A percentile compares a stretch with the other conserved stretches of the same genome.
These are phyloP conservation scores for Auxenochlorella pyrenoidosa DNA, from an alignment of 139 green algal species.

Conservation along the genomic window DNA sequence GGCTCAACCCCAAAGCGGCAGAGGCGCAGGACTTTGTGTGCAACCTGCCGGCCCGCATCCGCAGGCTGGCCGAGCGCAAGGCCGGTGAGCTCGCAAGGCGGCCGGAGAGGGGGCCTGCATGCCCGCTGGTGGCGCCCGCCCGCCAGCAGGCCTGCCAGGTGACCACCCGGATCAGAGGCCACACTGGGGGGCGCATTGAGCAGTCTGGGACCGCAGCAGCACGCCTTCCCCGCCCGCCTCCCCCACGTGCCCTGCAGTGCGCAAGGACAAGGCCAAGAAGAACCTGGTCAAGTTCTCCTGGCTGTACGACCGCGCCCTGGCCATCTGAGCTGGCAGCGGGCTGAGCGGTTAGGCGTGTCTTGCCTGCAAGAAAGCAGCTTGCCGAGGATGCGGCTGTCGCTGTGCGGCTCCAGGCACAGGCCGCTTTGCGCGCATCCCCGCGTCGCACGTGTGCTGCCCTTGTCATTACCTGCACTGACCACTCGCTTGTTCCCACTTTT, in stretches of 20 bases:
- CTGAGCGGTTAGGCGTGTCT: neutral
- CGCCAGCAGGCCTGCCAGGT: too few relatives aligned
- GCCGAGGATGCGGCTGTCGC: too few relatives aligned
- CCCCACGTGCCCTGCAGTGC: neutral
- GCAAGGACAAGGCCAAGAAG: constrained; percentile 16
- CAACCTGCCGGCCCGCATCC: constrained; percentile 78
- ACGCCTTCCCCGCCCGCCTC: neutral
- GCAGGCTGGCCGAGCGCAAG: constrained; percentile 84
- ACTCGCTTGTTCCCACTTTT: neutral
- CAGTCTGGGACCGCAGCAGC: neutral
- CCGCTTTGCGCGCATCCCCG: too few relatives aligned
- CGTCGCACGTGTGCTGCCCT: neutral
- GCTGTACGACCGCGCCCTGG: constrained; percentile 34
- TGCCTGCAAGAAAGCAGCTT: neutral
- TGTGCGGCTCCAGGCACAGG: too few relatives aligned
- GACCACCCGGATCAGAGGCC: too few relatives aligned
- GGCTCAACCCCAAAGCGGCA: constrained; percentile 73
- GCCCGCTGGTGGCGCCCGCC: too few relatives aligned
- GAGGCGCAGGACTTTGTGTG: constrained; percentile 50
- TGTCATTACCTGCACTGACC: neutral
- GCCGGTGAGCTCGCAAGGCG: neutral
- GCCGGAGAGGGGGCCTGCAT: too few relatives aligned
- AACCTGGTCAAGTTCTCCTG: constrained; percentile 38
- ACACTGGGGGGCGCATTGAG: too few relatives aligned
- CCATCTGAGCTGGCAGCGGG: neutral